Percentiles rank a stretch among this genome's conserved stretches.
These are phyloP conservation scores for Rhodamnia argentea DNA, from an alignment of 345 rosid genomes.

Conservation along the genomic window DNA sequence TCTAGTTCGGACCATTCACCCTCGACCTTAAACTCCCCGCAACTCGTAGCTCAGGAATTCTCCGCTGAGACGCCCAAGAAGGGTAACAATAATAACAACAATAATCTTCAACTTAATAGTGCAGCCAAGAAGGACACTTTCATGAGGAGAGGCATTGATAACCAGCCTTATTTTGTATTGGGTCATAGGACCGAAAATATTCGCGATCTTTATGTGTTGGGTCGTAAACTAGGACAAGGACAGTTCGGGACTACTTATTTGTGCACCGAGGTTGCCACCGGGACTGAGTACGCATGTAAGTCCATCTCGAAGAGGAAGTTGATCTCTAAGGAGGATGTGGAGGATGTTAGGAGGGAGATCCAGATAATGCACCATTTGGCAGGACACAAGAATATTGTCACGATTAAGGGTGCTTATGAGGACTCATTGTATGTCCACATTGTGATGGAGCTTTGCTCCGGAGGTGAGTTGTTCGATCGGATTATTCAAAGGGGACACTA, in stretches of 20 bases:
- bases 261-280: slow-evolving; percentile 58
- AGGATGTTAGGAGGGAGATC: slow-evolving; percentile 92
- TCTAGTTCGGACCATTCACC: slow-evolving; percentile 36
- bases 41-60: slow-evolving; percentile 18
- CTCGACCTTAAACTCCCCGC: slow-evolving; percentile 25
- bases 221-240: slow-evolving; percentile 91
- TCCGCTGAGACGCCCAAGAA: slow-evolving; percentile 23
- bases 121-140: slow-evolving; percentile 39
- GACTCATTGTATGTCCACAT: slow-evolving; percentile 78
- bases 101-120: slow-evolving; percentile 12
- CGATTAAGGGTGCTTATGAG: slow-evolving; percentile 94
- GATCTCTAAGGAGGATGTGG: slow-evolving; percentile 90
- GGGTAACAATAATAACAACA: slow-evolving; percentile 5
- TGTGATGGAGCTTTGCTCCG: slow-evolving; percentile 95
- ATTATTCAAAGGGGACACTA: slow-evolving; percentile 97
- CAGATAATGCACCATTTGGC: slow-evolving; percentile 99
- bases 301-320: slow-evolving; percentile 92
- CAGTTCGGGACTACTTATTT: slow-evolving; percentile 94
- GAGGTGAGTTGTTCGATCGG: slow-evolving; percentile 94
- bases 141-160: slow-evolving; percentile 69
- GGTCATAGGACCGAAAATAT: slow-evolving; percentile 88
- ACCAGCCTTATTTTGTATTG: slow-evolving; percentile 62
- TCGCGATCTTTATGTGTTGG: slow-evolving; percentile 69
- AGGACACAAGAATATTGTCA: slow-evolving; percentile 86
- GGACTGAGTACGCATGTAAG: slow-evolving; percentile 85